Conservation (phyloP, 1,139 yeast species). For the Taphrina deformans region DNA sequence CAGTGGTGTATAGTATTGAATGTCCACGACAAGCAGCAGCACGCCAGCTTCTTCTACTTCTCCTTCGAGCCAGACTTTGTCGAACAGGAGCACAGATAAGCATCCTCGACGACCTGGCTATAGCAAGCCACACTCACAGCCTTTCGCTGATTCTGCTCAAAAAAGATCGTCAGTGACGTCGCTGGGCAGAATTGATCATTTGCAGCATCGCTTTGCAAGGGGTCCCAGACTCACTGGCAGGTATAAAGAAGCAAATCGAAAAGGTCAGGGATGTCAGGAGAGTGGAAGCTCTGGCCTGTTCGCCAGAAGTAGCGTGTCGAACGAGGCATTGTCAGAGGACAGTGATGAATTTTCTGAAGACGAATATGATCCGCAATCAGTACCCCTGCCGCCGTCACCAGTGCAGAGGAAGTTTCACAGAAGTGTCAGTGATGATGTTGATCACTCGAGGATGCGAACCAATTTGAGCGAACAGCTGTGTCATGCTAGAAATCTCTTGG, state of each 20-base stretch:
- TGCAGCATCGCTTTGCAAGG: conserved; percentile 29
- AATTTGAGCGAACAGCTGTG: neutral
- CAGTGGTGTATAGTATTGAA: neutral
- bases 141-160: conserved; percentile 23
- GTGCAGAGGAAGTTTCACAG: neutral
- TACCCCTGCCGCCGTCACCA: conserved; percentile 27
- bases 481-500: neutral
- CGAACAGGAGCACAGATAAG: neutral
- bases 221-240: neutral
- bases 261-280: neutral
- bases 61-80: neutral
- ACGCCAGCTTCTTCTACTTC: neutral
- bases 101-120: conserved; percentile 18
- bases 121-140: conserved; percentile 20
- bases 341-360: neutral
- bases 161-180: conserved; percentile 18
- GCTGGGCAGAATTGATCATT: conserved; percentile 13
- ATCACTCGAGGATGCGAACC: neutral
- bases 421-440: conserved; percentile 21
- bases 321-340: conserved; percentile 2
- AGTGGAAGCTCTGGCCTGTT: neutral
- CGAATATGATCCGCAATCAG: conserved; percentile 7
- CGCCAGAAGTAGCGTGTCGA: neutral
- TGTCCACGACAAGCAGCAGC: neutral
- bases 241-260: neutral